Evolutionary conservation across 805 yeast genomes (phyloP), one percentile per base, ranked within the genome.

Genomic region (Cyberlindnera samutprakarnensis): DNA sequence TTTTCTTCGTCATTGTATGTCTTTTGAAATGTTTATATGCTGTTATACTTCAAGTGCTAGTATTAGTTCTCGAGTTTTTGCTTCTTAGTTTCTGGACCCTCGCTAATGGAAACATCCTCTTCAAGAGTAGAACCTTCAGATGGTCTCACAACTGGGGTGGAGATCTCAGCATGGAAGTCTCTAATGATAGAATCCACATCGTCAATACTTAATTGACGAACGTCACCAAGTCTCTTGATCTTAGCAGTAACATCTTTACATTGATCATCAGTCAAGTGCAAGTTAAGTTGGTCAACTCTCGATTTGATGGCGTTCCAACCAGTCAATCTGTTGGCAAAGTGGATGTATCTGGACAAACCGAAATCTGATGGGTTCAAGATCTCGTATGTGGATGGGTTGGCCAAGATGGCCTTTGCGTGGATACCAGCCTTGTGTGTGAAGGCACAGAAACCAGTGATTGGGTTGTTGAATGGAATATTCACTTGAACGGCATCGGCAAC

Each of bases 241-340:
- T 88, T 88, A 49, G 72, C 69, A 22, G 98, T 90, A 43, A 92
- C 95, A 58, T 85, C 96, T 72, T 92, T 92, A 64, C 84, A 69
- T 71, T 90, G 96, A 47, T 78, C 90, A 56, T 90, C 98, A 30
- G 92, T 76, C 56, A 90, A 70, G 50, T 78, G 67, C 62, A 90
- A 70, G 64, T 92, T 88, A 64, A 90, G 75, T 65, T 90, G 98
- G 59, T 90, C 98, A 41, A 92, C 98, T 64, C 98, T 82, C 26
- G 94, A 77, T 70, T 90, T 90, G 73, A 90, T 90, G 35, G 97
- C 97, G 62, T 90, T 92, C 98, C 98, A 90, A 41, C 98, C 98
- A 11, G 98, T 90, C 54, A 90, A 72, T 57, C 97, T 79, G 73
- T 90, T 90, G 49, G 97, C 97, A 59, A 90, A 92, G 62, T 92